These are phyloP conservation scores for Sinapis alba DNA, from an alignment of 441 rosid species.

Conservation along the genomic window DNA sequence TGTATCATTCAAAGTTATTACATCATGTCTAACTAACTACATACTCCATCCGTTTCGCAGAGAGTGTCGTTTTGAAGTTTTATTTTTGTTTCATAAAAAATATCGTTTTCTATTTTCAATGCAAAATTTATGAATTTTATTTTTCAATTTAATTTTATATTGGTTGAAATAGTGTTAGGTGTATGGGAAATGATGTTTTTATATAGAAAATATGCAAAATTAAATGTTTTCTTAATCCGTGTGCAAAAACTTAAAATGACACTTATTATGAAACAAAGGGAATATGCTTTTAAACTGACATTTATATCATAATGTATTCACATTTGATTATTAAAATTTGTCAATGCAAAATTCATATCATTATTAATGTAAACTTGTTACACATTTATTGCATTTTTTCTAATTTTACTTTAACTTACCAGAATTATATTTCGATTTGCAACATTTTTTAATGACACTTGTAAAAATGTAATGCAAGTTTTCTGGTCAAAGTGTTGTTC, in stretches of 20 bases:
- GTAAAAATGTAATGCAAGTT: not conserved
- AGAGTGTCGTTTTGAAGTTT: too few relatives aligned
- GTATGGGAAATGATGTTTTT: too few relatives aligned
- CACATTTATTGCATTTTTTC: not conserved
- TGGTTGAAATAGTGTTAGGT: too few relatives aligned
- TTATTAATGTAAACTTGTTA: not conserved
- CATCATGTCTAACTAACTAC: not conserved
- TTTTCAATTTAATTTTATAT: too few relatives aligned
- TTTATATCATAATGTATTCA: not conserved
- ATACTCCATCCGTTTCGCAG: too few relatives aligned
- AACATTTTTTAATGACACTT: not conserved
- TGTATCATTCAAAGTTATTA: conserved; percentile 25
- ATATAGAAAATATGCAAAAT: too few relatives aligned
- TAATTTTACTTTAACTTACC: not conserved
- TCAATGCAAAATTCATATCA: not conserved
- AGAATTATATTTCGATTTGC: not conserved
- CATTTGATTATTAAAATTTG: not conserved
- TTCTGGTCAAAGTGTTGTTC: not conserved
- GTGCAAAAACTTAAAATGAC: too few relatives aligned
- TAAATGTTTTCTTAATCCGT: too few relatives aligned
- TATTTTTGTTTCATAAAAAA: too few relatives aligned
- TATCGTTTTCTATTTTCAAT: too few relatives aligned
- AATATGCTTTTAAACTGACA: not conserved
- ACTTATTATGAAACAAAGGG: too few relatives aligned
- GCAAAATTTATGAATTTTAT: too few relatives aligned